Evolutionary conservation across 2,329 filamentous ascomycete species (phyloP).

Genomic region (Trichophyton equinum): DNA sequence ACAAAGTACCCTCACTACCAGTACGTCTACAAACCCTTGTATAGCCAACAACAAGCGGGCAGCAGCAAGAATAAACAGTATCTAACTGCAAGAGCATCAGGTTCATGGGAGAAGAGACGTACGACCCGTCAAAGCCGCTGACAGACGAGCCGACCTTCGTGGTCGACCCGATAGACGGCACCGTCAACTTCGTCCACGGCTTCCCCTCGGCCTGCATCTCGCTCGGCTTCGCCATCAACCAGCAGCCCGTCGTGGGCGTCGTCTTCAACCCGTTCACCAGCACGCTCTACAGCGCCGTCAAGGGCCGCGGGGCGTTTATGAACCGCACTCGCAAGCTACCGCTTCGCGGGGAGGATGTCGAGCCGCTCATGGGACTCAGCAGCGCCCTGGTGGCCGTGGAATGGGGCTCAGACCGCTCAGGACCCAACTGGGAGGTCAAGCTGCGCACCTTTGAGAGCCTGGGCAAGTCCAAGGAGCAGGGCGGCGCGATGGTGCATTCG

Average conservation of each 20-base stretch:
- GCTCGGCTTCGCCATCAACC: conserved; percentile 42
- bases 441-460: conserved; percentile 40
- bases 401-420: conserved; percentile 48
- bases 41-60: no score
- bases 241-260: conserved; percentile 43
- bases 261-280: conserved; percentile 50
- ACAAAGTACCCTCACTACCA: conserved; percentile 42
- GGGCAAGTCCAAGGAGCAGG: conserved; percentile 38
- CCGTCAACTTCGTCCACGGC: conserved; percentile 52
- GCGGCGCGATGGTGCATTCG: conserved; percentile 51
- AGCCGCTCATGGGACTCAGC: conserved; percentile 38
- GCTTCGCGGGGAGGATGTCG: conserved; percentile 29
- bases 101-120: conserved; percentile 50
- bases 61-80: background rate
- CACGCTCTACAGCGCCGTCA: conserved; percentile 44
- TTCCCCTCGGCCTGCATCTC: conserved; percentile 48
- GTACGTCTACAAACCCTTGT: conserved; percentile 20
- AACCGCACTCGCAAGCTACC: conserved; percentile 33
- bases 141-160: conserved; percentile 46
- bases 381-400: conserved; percentile 46
- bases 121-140: conserved; percentile 42
- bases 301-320: conserved; percentile 42
- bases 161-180: conserved; percentile 53
- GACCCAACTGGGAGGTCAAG: conserved; percentile 47
- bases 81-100: conserved; percentile 14